A percentile compares a stretch with the other conserved stretches of the same genome.
Conservation (phyloP, 345 rosid species). For the Hevea brasiliensis region DNA sequence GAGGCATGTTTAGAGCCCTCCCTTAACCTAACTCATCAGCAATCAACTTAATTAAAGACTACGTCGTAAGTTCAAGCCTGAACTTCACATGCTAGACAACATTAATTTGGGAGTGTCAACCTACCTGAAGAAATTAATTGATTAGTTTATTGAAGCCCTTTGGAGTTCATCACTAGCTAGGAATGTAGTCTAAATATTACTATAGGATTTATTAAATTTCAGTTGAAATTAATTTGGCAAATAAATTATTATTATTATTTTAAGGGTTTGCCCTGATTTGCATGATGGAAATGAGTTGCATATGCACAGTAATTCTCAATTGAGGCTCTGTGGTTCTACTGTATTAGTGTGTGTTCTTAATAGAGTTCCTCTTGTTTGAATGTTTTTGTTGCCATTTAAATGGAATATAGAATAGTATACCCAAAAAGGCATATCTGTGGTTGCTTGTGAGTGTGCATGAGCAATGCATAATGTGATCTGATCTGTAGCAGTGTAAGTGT, state of each 20-base stretch:
- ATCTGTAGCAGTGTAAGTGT: not conserved
- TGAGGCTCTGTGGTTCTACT: not conserved
- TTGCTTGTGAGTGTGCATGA: not conserved
- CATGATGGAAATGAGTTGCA: not conserved
- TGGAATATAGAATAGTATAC: not conserved
- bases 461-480: not conserved
- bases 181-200: too few relatives aligned
- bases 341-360: not conserved
- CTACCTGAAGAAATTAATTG: too few relatives aligned
- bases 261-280: not conserved
- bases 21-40: too few relatives aligned
- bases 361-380: constrained; percentile 3
- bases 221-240: not conserved
- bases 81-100: too few relatives aligned
- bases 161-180: too few relatives aligned
- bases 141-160: too few relatives aligned
- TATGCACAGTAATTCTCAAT: not conserved
- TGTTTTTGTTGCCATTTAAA: not conserved
- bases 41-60: too few relatives aligned
- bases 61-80: too few relatives aligned
- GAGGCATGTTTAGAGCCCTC: too few relatives aligned
- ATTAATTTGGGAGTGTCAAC: too few relatives aligned
- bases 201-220: not conserved
- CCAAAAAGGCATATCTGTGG: not conserved
- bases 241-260: not conserved